These are phyloP conservation scores for Exophiala mesophila DNA, from an alignment of 2,329 filamentous ascomycete species.

Conservation along the genomic window DNA sequence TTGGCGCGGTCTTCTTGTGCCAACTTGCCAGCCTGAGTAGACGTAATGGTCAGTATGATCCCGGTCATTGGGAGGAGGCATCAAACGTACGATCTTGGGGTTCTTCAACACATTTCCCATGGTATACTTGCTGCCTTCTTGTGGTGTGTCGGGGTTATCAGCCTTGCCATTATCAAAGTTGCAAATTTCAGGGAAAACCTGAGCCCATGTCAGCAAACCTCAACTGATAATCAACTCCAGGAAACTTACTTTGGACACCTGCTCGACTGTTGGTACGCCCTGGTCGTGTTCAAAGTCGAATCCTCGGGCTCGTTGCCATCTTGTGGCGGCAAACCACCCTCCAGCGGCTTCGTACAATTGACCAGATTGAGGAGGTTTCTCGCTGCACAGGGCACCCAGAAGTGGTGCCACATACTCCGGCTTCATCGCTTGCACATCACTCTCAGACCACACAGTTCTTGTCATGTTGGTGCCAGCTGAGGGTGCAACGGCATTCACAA, in stretches of 20 bases:
- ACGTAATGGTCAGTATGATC: too few species aligned
- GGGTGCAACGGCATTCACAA: slow-evolving; percentile 93
- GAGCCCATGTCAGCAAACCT: slow-evolving; percentile 33
- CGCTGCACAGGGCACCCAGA: slow-evolving; percentile 79
- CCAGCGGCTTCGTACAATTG: slow-evolving; percentile 90
- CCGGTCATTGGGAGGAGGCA: too few species aligned
- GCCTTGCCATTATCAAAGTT: slow-evolving; percentile 82
- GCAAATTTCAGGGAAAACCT: slow-evolving; percentile 70
- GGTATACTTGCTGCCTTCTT: slow-evolving; percentile 71
- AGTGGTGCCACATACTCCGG: slow-evolving; percentile 95
- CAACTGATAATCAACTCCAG: slow-evolving; percentile 35
- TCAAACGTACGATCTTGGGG: slow-evolving; percentile 12
- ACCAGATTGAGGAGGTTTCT: slow-evolving; percentile 82
- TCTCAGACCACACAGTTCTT: slow-evolving; percentile 84
- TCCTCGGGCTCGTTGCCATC: slow-evolving; percentile 38
- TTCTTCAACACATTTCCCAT: slow-evolving; percentile 81
- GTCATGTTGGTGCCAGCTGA: slow-evolving; percentile 97
- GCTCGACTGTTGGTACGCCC: slow-evolving; percentile 24
- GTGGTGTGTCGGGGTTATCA: slow-evolving; percentile 75
- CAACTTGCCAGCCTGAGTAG: not conserved
- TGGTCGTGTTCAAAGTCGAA: slow-evolving; percentile 28
- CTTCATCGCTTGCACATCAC: slow-evolving; percentile 98
- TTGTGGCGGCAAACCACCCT: slow-evolving; percentile 83
- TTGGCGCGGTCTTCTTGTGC: slow-evolving; percentile 5
- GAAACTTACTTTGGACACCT: slow-evolving; percentile 30